Conservation (phyloP, 495 filamentous ascomycete species). For the Daldinia decipiens region DNA sequence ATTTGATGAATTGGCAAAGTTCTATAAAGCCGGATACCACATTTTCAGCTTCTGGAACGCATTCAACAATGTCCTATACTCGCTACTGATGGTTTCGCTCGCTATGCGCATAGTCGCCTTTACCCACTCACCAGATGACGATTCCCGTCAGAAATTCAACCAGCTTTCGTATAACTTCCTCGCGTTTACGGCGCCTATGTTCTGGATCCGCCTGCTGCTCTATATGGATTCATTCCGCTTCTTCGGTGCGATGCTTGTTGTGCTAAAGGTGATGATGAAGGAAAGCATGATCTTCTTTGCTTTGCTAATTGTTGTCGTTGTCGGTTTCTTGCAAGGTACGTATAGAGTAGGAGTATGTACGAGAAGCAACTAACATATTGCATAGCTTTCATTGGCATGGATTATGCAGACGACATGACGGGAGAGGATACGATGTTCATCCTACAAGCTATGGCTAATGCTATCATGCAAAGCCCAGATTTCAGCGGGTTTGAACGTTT, state of each 20-base stretch:
- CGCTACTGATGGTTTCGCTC: conserved; percentile 78
- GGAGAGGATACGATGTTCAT: conserved; percentile 73
- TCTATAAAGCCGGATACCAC: conserved; percentile 90
- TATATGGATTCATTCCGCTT: conserved; percentile 95
- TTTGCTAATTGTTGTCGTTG: conserved; percentile 82
- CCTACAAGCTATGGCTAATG: conserved; percentile 88
- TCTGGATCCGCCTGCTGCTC: conserved; percentile 92
- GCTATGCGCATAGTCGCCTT: conserved; percentile 80
- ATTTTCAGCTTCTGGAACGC: conserved; percentile 96
- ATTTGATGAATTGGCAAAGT: conserved; percentile 83
- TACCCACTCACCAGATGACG: conserved; percentile 62
- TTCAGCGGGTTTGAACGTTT: conserved; percentile 87
- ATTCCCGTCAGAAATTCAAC: conserved; percentile 74
- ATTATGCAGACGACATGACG: conserved; percentile 76
- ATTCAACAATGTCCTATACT: conserved; percentile 87
- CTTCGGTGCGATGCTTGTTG: conserved; percentile 97
- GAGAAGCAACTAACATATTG: no score
- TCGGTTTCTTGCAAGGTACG: conserved; percentile 82
- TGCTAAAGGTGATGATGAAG: conserved; percentile 99
- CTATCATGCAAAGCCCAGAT: conserved; percentile 88
- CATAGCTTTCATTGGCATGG: conserved; percentile 86
- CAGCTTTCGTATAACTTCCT: conserved; percentile 88
- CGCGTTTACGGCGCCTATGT: conserved; percentile 93
- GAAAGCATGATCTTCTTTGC: conserved; percentile 98
- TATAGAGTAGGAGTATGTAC: no score